phyloP scores from a whole-genome alignment of 2,329 filamentous ascomycete genomes.

The Penicillium sp. region DNA sequence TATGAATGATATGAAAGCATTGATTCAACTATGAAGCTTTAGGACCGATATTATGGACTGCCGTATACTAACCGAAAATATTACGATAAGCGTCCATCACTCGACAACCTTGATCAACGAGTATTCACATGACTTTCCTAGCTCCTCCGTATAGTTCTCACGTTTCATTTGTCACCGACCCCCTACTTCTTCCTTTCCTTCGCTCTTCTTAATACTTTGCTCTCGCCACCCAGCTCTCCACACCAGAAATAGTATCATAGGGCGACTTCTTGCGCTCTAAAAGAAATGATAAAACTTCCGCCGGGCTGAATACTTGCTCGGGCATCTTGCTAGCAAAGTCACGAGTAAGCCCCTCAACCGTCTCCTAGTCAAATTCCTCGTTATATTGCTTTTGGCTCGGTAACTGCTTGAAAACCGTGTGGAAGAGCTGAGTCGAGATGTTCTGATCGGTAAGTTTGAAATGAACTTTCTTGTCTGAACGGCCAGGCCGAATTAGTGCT shows the following conservation, averaged over 20 bases:
- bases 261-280: conserved; percentile 59
- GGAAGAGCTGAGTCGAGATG: conserved; percentile 38
- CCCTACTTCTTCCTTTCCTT: not conserved
- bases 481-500: conserved; percentile 72
- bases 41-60: conserved; percentile 15
- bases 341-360: conserved; percentile 50
- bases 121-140: no score
- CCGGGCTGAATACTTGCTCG: conserved; percentile 56
- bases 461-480: conserved; percentile 71
- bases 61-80: conserved; percentile 18
- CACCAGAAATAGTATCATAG: conserved; percentile 50
- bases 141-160: no score
- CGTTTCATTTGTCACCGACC: not conserved
- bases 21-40: conserved; percentile 19
- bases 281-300: conserved; percentile 61
- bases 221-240: conserved; percentile 51
- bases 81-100: conserved; percentile 3
- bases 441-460: conserved; percentile 52
- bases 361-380: conserved; percentile 21
- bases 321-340: conserved; percentile 56
- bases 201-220: conserved; percentile 28
- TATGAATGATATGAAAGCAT: conserved; percentile 10
- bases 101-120: conserved; percentile 3
- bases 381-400: conserved; percentile 18
- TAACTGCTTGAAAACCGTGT: conserved; percentile 26